phyloP scores from a whole-genome alignment of 176 grass and related monocot species.

The Aegilops sharonensis region DNA sequence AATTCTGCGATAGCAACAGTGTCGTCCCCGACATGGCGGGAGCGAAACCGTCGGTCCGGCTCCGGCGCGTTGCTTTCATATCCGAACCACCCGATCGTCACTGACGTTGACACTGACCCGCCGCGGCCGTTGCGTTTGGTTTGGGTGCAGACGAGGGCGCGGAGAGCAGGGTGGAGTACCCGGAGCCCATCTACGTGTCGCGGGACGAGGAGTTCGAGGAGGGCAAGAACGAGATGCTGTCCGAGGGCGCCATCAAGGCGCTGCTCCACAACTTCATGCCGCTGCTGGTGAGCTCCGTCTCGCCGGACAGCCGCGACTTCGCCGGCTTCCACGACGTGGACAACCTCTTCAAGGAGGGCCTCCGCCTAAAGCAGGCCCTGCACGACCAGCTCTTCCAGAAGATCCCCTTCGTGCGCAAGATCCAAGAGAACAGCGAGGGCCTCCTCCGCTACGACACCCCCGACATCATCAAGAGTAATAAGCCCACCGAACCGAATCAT shows the following conservation, averaged over 20 bases:
- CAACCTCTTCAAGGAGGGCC: constrained; percentile 98
- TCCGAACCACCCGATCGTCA: constrained; percentile 32
- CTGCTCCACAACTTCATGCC: constrained; percentile 95
- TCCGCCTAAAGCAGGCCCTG: constrained; percentile 80
- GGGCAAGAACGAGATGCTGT: constrained; percentile 84
- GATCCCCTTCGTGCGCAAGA: constrained; percentile 73
- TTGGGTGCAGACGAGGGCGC: constrained; percentile 48
- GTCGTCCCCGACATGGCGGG: constrained; percentile 34
- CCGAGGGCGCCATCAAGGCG: constrained; percentile 60
- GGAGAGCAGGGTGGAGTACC: constrained; percentile 83
- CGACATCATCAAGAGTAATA: constrained; percentile 86
- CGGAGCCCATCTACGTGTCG: constrained; percentile 69
- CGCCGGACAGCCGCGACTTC: constrained; percentile 70
- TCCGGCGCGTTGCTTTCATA: constrained; percentile 38
- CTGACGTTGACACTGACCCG: background rate
- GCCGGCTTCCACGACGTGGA: constrained; percentile 88
- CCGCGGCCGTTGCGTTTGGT: background rate
- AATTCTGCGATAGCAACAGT: constrained; percentile 27
- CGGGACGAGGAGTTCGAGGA: constrained; percentile 94
- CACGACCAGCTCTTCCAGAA: constrained; percentile 90
- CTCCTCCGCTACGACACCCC: constrained; percentile 90
- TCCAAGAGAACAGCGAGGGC: constrained; percentile 75
- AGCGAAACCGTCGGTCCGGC: background rate
- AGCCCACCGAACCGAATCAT: too few relatives aligned
- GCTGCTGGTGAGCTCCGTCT: constrained; percentile 56